A percentile compares a stretch with the other conserved stretches of the same genome.
Evolutionary conservation across 495 filamentous ascomycete genomes (phyloP).

Genomic region (Lophiostoma macrostomum): DNA sequence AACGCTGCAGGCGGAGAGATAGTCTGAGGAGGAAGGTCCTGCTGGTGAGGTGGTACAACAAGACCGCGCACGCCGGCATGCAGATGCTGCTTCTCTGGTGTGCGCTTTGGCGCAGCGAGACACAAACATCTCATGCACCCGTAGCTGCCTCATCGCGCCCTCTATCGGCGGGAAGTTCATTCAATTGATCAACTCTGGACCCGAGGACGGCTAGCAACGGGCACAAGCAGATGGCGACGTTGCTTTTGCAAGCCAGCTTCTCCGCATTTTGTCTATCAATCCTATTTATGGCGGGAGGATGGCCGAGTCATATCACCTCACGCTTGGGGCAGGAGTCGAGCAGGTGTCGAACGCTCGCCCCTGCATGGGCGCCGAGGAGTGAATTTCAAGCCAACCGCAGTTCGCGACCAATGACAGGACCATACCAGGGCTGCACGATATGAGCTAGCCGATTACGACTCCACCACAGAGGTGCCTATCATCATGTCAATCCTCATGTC

Average conservation of each 20-base stretch:
- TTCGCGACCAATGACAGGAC: constrained; percentile 11
- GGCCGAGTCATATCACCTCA: background rate
- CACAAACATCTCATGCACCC: too few relatives aligned
- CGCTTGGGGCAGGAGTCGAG: background rate
- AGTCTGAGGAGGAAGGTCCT: background rate
- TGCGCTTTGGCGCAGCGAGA: too few relatives aligned
- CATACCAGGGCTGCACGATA: constrained; percentile 1
- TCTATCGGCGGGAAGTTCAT: background rate
- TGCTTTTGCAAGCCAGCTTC: constrained; percentile 11
- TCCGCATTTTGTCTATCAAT: constrained; percentile 16
- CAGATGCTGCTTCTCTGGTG: too few relatives aligned
- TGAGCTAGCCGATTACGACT: constrained; percentile 1
- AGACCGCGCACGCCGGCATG: background rate
- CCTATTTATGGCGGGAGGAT: constrained; percentile 17
- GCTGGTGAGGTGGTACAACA: background rate
- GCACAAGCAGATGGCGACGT: background rate
- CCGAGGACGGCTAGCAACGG: background rate
- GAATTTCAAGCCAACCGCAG: constrained; percentile 8
- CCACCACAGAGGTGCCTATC: constrained; percentile 14
- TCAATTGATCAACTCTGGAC: background rate
- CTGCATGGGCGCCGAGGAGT: constrained; percentile 7
- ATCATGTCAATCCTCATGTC: constrained; percentile 6
- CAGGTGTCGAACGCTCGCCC: background rate
- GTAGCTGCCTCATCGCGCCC: too few relatives aligned
- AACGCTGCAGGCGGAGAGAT: too few relatives aligned